A percentile compares a stretch with the other conserved stretches of the same genome.
These are phyloP conservation scores for Skeletonema grethae DNA, from an alignment of 108 stramenopile genomes.

Conservation along the genomic window DNA sequence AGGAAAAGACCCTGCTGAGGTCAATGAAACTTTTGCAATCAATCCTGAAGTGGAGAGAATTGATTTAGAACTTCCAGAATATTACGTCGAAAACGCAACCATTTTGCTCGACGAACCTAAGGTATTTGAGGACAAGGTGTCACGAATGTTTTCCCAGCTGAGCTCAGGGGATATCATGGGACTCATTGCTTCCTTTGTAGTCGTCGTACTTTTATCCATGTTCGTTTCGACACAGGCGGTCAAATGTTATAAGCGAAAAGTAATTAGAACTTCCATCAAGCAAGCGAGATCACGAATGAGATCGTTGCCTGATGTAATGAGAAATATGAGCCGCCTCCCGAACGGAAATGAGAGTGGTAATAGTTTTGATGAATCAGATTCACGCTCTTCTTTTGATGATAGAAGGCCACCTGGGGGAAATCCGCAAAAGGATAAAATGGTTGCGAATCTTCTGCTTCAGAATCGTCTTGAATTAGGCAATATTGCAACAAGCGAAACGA, in stretches of 20 bases:
- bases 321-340: constrained; percentile 26
- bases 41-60: constrained; percentile 33
- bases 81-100: constrained; percentile 44
- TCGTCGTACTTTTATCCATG: constrained; percentile 32
- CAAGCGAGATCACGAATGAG: constrained; percentile 32
- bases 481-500: neutral
- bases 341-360: neutral
- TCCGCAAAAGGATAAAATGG: constrained; percentile 84
- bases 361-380: constrained; percentile 9
- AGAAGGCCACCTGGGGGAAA: constrained; percentile 23
- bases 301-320: constrained; percentile 27
- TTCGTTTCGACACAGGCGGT: constrained; percentile 33
- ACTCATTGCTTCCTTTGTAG: constrained; percentile 47
- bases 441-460: constrained; percentile 77
- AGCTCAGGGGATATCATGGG: constrained; percentile 50
- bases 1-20: constrained; percentile 10
- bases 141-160: constrained; percentile 50
- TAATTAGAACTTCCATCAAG: constrained; percentile 25
- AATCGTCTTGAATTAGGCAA: constrained; percentile 27
- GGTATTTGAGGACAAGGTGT: constrained; percentile 49
- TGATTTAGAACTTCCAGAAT: constrained; percentile 44
- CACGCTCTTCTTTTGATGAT: constrained; percentile 2
- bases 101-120: constrained; percentile 39
- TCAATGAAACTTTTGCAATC: neutral
- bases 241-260: constrained; percentile 30